Percentiles rank a stretch among this genome's conserved stretches.
Conservation (phyloP, 352 stramenopile species). For the Thalassiosira livingstoniorum region DNA sequence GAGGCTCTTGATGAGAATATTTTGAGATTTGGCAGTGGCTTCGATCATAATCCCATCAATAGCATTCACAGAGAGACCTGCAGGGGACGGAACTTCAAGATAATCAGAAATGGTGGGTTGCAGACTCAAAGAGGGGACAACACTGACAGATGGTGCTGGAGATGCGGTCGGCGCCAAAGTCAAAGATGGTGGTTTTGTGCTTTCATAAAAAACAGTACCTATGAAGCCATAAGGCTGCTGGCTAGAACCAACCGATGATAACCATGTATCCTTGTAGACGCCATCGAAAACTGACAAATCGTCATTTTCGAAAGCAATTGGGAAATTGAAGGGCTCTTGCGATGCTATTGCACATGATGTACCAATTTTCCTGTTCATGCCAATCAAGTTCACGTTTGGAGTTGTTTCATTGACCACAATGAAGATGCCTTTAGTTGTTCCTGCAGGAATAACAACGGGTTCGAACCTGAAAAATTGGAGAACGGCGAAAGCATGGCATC, state of each 20-base stretch:
- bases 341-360: conserved; percentile 11
- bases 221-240: conserved; percentile 9
- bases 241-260: background rate
- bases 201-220: conserved; percentile 15
- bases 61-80: background rate
- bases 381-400: conserved; percentile 35
- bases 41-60: conserved; percentile 33
- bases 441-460: conserved; percentile 33
- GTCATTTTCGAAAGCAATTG: conserved; percentile 30
- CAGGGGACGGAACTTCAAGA: conserved; percentile 11
- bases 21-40: conserved; percentile 1
- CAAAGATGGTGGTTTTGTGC: background rate
- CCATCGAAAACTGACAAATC: conserved; percentile 32
- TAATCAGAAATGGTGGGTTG: background rate
- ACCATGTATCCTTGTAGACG: background rate
- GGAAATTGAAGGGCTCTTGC: conserved; percentile 15
- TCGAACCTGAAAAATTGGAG: conserved; percentile 29
- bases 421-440: conserved; percentile 36
- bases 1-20: conserved; percentile 25
- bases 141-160: conserved; percentile 15
- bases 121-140: conserved; percentile 11
- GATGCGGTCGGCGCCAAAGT: conserved; percentile 8
- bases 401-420: conserved; percentile 18
- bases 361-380: conserved; percentile 23
- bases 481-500: too few species aligned